These are phyloP conservation scores for Fusarium buharicum DNA, from an alignment of 2,329 filamentous ascomycete genomes.

Conservation along the genomic window DNA sequence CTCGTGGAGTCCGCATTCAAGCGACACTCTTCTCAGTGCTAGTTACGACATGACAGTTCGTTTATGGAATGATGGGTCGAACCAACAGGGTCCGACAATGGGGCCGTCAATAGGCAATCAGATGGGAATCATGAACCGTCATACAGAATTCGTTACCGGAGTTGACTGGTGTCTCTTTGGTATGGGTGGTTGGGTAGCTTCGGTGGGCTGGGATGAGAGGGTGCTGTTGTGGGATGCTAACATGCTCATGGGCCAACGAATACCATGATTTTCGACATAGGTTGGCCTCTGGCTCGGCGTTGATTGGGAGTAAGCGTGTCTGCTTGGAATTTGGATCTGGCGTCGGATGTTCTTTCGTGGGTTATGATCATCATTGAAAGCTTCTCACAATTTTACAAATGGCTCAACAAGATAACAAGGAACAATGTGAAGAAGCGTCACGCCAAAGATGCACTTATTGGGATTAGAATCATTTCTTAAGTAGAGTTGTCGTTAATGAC, in stretches of 20 bases:
- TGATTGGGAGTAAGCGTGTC: constrained; percentile 20
- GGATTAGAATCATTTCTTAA: constrained; percentile 41
- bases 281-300: constrained; percentile 28
- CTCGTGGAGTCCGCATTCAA: constrained; percentile 93
- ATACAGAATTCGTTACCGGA: constrained; percentile 96
- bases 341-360: background rate
- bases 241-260: constrained; percentile 53
- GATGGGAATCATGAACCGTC: constrained; percentile 86
- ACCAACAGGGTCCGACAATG: constrained; percentile 51
- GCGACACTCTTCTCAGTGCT: constrained; percentile 84
- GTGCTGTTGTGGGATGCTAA: constrained; percentile 92
- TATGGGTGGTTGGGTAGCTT: constrained; percentile 93
- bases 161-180: constrained; percentile 99
- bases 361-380: background rate
- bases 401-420: background rate
- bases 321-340: background rate
- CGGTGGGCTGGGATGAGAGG: constrained; percentile 92
- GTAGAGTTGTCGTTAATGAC: constrained; percentile 43
- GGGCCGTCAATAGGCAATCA: constrained; percentile 69
- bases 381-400: background rate
- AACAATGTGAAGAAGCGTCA: background rate
- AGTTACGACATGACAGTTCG: constrained; percentile 99
- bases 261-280: constrained; percentile 21
- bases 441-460: background rate
- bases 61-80: constrained; percentile 83